These are phyloP conservation scores for Chaetomium sp. DNA, from an alignment of 2,329 filamentous ascomycete species.

Conservation along the genomic window DNA sequence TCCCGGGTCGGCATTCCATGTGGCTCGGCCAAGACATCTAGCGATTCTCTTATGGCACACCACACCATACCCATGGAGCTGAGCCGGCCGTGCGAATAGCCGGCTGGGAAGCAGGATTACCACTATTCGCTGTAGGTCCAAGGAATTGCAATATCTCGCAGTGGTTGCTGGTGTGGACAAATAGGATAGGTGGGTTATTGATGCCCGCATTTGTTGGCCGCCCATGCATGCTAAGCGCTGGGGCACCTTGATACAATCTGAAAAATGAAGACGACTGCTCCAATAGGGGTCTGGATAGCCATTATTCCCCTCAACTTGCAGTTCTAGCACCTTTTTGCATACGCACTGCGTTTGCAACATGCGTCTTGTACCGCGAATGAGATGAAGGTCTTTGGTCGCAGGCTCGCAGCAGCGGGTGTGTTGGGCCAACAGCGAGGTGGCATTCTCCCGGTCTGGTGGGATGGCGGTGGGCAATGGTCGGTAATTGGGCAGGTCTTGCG, in stretches of 20 bases:
- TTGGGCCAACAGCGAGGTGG: not conserved
- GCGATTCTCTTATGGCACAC: no score
- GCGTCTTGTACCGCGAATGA: not conserved
- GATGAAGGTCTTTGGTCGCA: no score
- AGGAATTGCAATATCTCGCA: no score
- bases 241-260: not conserved
- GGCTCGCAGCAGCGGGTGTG: no score
- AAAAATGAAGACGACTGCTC: not conserved
- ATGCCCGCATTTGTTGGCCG: slow-evolving; percentile 1
- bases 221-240: slow-evolving; percentile 7
- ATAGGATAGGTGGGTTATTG: no score
- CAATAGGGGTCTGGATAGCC: not conserved
- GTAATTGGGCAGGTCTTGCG: not conserved
- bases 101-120: no score
- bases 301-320: not conserved
- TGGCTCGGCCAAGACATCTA: no score
- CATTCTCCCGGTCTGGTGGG: not conserved
- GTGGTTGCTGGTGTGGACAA: no score
- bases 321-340: not conserved
- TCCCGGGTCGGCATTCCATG: no score
- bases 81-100: no score
- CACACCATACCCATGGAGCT: no score
- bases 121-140: no score
- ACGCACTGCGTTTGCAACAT: not conserved
- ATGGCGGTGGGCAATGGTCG: not conserved